A percentile compares a stretch with the other conserved stretches of the same genome.
Evolutionary conservation across 73 alveolate genomes (phyloP).

Genomic region (Durusdinium trenchii): DNA sequence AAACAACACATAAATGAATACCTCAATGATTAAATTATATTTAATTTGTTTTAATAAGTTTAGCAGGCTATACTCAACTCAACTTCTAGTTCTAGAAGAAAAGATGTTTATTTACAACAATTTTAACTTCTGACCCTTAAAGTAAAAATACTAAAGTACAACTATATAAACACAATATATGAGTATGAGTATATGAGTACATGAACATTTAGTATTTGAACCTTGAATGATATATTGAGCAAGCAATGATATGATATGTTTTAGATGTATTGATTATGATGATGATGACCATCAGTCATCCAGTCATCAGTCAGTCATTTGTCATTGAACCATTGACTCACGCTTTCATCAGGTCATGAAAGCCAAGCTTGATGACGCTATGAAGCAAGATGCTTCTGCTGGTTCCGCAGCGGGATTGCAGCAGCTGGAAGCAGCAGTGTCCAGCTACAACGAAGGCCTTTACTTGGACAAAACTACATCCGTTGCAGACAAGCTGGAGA

Average conservation of each 20-base stretch:
- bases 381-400: background rate
- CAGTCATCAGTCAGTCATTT: background rate
- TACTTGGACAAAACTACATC: background rate
- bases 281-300: background rate
- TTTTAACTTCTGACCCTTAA: background rate
- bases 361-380: background rate
- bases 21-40: too few species aligned
- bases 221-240: background rate
- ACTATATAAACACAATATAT: background rate
- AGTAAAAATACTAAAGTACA: background rate
- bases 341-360: background rate
- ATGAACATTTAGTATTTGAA: background rate
- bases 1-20: too few species aligned
- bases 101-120: too few species aligned
- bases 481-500: background rate
- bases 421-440: conserved; percentile 7
- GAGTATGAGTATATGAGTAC: background rate
- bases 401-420: background rate
- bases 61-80: too few species aligned
- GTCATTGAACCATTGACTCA: background rate
- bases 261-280: background rate
- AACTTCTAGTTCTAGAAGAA: too few species aligned
- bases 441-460: background rate
- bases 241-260: background rate
- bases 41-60: too few species aligned